phyloP scores from a whole-genome alignment of 176 grass and related monocot species.

The Musa schizocarpa region DNA sequence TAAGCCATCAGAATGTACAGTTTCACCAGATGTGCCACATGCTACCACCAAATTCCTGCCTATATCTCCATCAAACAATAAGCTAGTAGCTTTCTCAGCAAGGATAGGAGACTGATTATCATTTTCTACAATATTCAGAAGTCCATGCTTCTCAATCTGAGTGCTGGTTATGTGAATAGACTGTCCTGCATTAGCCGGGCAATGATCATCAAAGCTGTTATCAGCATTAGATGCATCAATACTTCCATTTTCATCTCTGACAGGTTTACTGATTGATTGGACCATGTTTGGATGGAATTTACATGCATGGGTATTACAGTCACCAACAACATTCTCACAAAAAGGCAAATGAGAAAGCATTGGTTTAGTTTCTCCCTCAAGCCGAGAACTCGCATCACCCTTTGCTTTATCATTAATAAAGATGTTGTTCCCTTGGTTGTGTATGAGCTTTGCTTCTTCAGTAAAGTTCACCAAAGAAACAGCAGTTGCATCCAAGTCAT shows the following conservation, averaged over 20 bases:
- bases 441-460: slow-evolving; percentile 29
- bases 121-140: slow-evolving; percentile 32
- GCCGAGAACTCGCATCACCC: neutral
- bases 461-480: slow-evolving; percentile 11
- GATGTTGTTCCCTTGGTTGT: slow-evolving; percentile 17
- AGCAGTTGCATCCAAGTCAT: slow-evolving; percentile 20
- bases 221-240: slow-evolving; percentile 21
- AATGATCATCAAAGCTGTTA: slow-evolving; percentile 28
- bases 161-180: slow-evolving; percentile 29
- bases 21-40: neutral
- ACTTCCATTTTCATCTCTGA: slow-evolving; percentile 50
- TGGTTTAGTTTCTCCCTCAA: neutral
- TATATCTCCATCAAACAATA: slow-evolving; percentile 1
- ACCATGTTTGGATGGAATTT: slow-evolving; percentile 23
- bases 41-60: neutral
- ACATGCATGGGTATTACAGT: slow-evolving; percentile 18
- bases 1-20: neutral
- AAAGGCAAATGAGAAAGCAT: slow-evolving; percentile 15
- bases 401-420: slow-evolving; percentile 20
- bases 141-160: slow-evolving; percentile 37
- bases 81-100: slow-evolving; percentile 21
- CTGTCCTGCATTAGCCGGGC: slow-evolving; percentile 29
- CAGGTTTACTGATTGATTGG: slow-evolving; percentile 27
- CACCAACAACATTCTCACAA: slow-evolving; percentile 15
- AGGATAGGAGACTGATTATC: slow-evolving; percentile 9